phyloP scores from a whole-genome alignment of 305 asterid species.

The Fraxinus sp. region DNA sequence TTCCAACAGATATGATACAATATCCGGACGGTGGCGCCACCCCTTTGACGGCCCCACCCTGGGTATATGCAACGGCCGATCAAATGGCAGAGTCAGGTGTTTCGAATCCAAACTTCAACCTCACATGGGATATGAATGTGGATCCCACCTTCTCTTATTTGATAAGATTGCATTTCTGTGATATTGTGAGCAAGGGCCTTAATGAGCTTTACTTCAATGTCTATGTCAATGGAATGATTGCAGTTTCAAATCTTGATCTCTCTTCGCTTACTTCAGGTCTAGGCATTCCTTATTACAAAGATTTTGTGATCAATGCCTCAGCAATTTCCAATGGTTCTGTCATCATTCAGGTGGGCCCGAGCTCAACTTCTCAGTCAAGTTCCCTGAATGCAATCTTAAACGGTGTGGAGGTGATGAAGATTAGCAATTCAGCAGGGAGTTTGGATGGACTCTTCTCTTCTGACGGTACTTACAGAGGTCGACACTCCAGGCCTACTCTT shows the following conservation, averaged over 20 bases:
- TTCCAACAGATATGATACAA: constrained; percentile 44
- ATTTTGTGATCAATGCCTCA: constrained; percentile 71
- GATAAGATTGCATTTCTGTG: constrained; percentile 83
- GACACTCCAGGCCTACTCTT: constrained; percentile 15
- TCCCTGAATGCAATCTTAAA: constrained; percentile 73
- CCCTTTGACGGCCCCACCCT: constrained; percentile 64
- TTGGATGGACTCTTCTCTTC: constrained; percentile 77
- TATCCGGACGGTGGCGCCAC: constrained; percentile 70
- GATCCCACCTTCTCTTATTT: constrained; percentile 78
- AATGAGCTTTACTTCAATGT: constrained; percentile 90
- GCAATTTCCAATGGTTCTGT: constrained; percentile 50
- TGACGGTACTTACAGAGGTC: constrained; percentile 25
- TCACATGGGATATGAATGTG: constrained; percentile 73
- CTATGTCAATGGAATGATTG: constrained; percentile 58
- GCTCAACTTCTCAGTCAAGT: constrained; percentile 39
- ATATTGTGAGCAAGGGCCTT: constrained; percentile 65
- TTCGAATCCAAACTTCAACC: constrained; percentile 62
- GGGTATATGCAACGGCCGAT: constrained; percentile 70
- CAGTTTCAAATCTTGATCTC: constrained; percentile 66
- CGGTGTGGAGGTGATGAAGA: constrained; percentile 86
- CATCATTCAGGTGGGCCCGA: constrained; percentile 68
- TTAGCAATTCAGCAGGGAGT: constrained; percentile 77
- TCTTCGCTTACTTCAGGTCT: constrained; percentile 70
- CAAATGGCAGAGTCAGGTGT: constrained; percentile 73
- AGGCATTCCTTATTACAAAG: constrained; percentile 68